A percentile compares a stretch with the other conserved stretches of the same genome.
Evolutionary conservation across 1,139 yeast genomes (phyloP).

Genomic region (Saccharomyces hybrid): DNA sequence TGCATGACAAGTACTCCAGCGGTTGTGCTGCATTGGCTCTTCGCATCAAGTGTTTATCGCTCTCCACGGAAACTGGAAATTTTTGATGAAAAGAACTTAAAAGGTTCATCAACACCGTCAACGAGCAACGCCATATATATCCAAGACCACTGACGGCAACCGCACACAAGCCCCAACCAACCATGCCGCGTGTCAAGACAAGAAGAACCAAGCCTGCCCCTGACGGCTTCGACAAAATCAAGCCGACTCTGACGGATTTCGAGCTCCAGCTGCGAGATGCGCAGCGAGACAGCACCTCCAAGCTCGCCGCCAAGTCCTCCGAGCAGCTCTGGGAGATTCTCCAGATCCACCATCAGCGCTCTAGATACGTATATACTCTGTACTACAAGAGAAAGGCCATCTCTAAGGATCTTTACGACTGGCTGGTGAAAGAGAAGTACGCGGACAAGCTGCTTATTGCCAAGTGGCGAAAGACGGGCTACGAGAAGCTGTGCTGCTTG

Average conservation of each 20-base stretch:
- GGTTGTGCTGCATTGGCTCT: not conserved
- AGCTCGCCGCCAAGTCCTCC: constrained; percentile 29
- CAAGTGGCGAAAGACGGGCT: constrained; percentile 87
- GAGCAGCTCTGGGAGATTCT: constrained; percentile 68
- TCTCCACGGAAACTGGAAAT: not conserved
- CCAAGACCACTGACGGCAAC: no score
- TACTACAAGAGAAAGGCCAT: constrained; percentile 65
- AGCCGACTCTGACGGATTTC: constrained; percentile 60
- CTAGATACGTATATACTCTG: constrained; percentile 68
- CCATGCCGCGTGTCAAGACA: constrained; percentile 20
- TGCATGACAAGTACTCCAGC: not conserved
- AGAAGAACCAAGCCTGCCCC: constrained; percentile 41
- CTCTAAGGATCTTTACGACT: constrained; percentile 61
- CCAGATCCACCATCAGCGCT: constrained; percentile 63
- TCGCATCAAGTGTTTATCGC: not conserved
- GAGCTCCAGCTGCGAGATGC: constrained; percentile 53
- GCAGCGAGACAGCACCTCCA: constrained; percentile 33
- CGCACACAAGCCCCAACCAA: not conserved
- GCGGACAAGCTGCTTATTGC: constrained; percentile 70
- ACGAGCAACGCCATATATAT: not conserved
- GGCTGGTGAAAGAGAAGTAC: constrained; percentile 61
- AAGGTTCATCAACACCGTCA: not conserved
- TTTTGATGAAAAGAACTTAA: not conserved
- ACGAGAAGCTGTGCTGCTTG: constrained; percentile 79
- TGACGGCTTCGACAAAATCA: constrained; percentile 66